Evolutionary conservation across 257 asterid species (phyloP), one percentile per base, ranked within the genome.

Genomic region (Linderniella brevidens): DNA sequence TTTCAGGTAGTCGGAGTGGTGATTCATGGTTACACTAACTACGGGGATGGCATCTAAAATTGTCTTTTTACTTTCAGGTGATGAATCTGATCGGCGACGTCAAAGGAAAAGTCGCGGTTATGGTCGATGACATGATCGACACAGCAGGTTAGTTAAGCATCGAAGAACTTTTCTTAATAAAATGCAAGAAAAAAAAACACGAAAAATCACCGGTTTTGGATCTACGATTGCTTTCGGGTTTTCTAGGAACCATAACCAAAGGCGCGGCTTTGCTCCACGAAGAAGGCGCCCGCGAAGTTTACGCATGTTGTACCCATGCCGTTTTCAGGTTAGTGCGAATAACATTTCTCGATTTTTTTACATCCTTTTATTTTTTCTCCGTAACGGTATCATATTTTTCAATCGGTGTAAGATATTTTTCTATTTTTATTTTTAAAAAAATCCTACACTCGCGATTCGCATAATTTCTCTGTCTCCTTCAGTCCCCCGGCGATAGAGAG

Each of bases 61-160:
- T 6, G 32, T 25, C 32, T 6, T 25, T 25, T 25, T 6, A 9
- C 13, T 8, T 18, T 20, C 77, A 83, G 95, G 95, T 84, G 60
- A 77, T 84, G 95, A 84, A 84, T 77, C 76, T 84, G 77, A 84
- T 84, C 41, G 95, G 95, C 50, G 95, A 80, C 61, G 95, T 84
- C 36, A 67, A 58, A 43, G 95, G 95, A 10, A 80, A 84, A 73
- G 93, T 84, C 61, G 95, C 95, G n/a, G 90, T 84, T 19, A 80
- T 84, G 95, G 83, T 84, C 71, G 95, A 84, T 60, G 95, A 84
- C 74, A 84, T 84, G 95, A 84, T 84, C 32, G 93, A 84, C 68
- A 84, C 95, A 53, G 95, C 95, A 64, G 95, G 95, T 79, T 58
- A 59, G 75, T 55, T 6, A 6, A 25, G 32, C 32, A 25, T 25